Percentiles rank a stretch among this genome's conserved stretches.
Conservation (phyloP, 106 monocot species). For the Amphibolis antarctica region DNA sequence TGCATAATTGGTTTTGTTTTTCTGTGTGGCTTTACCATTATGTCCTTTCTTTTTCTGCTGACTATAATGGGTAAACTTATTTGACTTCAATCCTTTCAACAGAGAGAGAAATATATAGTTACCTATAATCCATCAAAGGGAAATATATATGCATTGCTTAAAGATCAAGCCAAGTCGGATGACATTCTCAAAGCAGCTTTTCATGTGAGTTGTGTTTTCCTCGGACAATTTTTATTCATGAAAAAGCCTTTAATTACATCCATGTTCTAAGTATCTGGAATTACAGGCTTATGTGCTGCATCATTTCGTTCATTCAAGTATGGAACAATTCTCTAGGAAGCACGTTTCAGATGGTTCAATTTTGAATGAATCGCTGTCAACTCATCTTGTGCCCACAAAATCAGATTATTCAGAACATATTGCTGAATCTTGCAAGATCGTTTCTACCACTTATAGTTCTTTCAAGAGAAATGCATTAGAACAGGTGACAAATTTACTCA, state of each 20-base stretch:
- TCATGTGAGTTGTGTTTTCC: conserved; percentile 12
- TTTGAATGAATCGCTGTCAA: conserved; percentile 16
- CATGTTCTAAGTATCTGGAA: background rate
- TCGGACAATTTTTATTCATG: background rate
- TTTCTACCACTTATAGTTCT: conserved; percentile 49
- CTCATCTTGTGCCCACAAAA: conserved; percentile 17
- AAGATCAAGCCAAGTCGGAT: conserved; percentile 70
- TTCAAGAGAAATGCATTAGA: conserved; percentile 81
- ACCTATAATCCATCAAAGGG: conserved; percentile 84
- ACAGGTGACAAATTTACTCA: conserved; percentile 36
- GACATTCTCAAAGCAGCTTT: conserved; percentile 34
- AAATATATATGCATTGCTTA: conserved; percentile 76
- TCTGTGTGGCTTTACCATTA: background rate
- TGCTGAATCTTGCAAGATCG: conserved; percentile 66
- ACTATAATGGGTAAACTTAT: background rate
- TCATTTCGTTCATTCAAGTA: conserved; percentile 50
- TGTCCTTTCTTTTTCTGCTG: background rate
- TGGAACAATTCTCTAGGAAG: conserved; percentile 18
- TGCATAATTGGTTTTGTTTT: background rate
- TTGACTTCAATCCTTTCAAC: conserved; percentile 2
- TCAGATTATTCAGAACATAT: conserved; percentile 39
- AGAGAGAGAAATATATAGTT: conserved; percentile 87
- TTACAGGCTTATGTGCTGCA: conserved; percentile 29
- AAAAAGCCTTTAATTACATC: background rate
- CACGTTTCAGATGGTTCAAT: conserved; percentile 5